phyloP scores from a whole-genome alignment of 148 eudicot species.

The Pouteria glomerata region DNA sequence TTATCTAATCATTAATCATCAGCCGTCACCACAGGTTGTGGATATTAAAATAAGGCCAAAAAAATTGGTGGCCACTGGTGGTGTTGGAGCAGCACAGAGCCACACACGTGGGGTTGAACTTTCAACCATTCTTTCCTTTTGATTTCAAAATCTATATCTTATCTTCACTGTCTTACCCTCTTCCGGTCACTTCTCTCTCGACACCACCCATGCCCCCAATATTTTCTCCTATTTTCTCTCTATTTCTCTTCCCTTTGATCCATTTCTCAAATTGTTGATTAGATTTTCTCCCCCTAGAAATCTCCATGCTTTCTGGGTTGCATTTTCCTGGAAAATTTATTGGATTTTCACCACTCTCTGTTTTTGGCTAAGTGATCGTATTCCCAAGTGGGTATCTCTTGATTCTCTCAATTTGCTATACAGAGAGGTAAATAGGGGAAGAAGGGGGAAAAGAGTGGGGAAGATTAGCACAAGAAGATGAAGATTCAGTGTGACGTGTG shows the following conservation, averaged over 20 bases:
- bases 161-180: not conserved
- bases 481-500: conserved; percentile 70
- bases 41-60: too few species aligned
- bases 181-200: conserved; percentile 1
- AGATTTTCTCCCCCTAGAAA: not conserved
- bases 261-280: too few species aligned
- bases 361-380: not conserved
- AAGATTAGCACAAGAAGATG: conserved; percentile 19
- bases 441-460: not conserved
- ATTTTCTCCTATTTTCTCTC: not conserved
- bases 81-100: not conserved
- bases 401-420: not conserved
- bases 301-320: not conserved
- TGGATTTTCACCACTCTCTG: not conserved
- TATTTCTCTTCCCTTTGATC: not conserved
- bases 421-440: not conserved
- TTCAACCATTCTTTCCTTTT: not conserved
- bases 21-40: too few species aligned
- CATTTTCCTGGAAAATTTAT: not conserved
- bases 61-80: not conserved
- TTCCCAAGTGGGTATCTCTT: conserved; percentile 3
- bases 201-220: not conserved
- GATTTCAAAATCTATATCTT: not conserved
- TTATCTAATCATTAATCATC: too few species aligned
- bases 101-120: not conserved